Conservation (phyloP, 495 filamentous ascomycete genomes). For the Neurospora intermedia region DNA sequence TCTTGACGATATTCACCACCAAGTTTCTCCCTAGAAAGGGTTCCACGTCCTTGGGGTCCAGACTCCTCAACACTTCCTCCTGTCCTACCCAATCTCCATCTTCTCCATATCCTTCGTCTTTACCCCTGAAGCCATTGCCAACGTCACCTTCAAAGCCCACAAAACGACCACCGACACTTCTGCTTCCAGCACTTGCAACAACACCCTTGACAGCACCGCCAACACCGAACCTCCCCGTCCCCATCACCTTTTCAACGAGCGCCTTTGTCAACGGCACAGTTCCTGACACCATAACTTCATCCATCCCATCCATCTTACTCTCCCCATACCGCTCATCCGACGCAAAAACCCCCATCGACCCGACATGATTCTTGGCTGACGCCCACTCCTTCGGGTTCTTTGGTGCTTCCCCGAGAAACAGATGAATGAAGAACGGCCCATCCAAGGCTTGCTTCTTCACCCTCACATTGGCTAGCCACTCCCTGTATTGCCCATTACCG, state of each 20-base stretch:
- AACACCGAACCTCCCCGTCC: neutral
- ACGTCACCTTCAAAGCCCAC: neutral
- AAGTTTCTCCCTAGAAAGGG: conserved; percentile 37
- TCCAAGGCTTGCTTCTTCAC: conserved; percentile 46
- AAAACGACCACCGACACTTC: neutral
- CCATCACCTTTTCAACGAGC: conserved; percentile 31
- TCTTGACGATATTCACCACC: conserved; percentile 25
- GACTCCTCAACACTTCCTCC: conserved; percentile 25
- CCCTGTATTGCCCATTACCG: conserved; percentile 26
- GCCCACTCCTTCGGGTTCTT: conserved; percentile 31
- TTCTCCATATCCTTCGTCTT: neutral
- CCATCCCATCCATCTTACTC: conserved; percentile 6
- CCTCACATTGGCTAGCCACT: conserved; percentile 53
- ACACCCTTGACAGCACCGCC: neutral
- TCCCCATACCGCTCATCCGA: neutral
- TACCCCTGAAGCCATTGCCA: neutral
- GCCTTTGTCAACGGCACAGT: conserved; percentile 47
- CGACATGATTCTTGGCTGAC: conserved; percentile 36
- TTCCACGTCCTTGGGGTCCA: conserved; percentile 31
- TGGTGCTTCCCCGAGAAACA: conserved; percentile 48
- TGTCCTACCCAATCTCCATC: neutral
- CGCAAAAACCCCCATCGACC: conserved; percentile 45
- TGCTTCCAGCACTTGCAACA: neutral
- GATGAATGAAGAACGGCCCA: conserved; percentile 44
- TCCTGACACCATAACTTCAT: conserved; percentile 29